phyloP scores from a whole-genome alignment of 129 eudicot species.

The Pseudognaphalium luteoalbum region DNA sequence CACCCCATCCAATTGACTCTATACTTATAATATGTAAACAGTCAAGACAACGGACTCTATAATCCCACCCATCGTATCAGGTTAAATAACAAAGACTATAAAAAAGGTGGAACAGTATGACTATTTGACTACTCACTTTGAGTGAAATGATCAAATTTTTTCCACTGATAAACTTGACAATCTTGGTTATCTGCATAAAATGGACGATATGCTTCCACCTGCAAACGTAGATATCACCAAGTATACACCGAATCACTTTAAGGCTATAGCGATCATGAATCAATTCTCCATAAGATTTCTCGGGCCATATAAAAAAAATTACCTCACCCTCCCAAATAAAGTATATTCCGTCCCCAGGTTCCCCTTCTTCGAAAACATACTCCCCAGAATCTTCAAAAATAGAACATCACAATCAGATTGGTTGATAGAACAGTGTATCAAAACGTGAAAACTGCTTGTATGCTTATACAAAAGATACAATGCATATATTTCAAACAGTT shows the following conservation, averaged over 20 bases:
- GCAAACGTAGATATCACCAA: constrained; percentile 5
- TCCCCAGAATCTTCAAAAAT: constrained; percentile 61
- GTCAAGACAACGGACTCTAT: constrained; percentile 8
- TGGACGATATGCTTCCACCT: constrained; percentile 74
- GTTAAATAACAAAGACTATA: constrained; percentile 1
- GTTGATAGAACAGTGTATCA: constrained; percentile 10
- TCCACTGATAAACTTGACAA: constrained; percentile 60
- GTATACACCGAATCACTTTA: not conserved
- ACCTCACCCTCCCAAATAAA: constrained; percentile 85
- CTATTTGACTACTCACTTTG: constrained; percentile 68
- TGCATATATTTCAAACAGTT: not conserved
- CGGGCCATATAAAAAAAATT: constrained; percentile 6
- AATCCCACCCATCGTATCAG: not conserved
- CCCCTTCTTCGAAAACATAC: constrained; percentile 61
- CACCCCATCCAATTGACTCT: not conserved
- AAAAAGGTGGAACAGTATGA: constrained; percentile 8
- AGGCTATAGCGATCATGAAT: constrained; percentile 4
- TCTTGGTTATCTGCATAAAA: constrained; percentile 51
- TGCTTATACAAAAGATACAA: not conserved
- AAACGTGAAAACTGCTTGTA: not conserved
- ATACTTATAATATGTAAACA: not conserved
- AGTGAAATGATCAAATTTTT: constrained; percentile 67
- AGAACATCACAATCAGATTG: constrained; percentile 13
- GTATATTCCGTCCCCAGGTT: constrained; percentile 61
- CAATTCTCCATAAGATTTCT: not conserved